Evolutionary conservation across 1,139 yeast species (phyloP), one percentile per base, ranked within the genome.

Genomic region (Yamadazyma buinensis): DNA sequence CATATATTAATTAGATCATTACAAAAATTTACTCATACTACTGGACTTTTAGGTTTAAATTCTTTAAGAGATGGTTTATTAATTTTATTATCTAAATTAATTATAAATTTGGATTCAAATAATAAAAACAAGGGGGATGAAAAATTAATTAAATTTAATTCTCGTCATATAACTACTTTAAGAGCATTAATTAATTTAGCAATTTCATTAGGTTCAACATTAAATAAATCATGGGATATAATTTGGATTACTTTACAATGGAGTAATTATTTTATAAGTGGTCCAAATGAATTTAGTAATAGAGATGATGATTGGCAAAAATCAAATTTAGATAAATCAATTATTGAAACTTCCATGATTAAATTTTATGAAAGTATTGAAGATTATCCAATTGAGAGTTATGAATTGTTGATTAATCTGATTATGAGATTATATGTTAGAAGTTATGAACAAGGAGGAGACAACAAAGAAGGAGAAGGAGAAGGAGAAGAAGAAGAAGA

Each of bases 141-240:
- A 5, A 17, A 17, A 17, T 5, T 5, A 5, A 5, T 17, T 17
- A 33, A 21, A 13, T 62, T 81, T 37, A 77, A 77, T 43, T 59
- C 83, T 0, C 64, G 94, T 35, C 83, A 87, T 49, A 70, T 84
- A 3, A 68, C 80, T n/a, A 80, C 95, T 47, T 75, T 86, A 30
- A 66, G 95, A 32, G 96, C 95, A 0, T 57, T 90, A 30, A 63
- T 81, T 3, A 84, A 86, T 41, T 63, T 92, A 30, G 90, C 92
- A 0, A 70, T 81, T 3, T 84, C 95, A 0, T 58, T 90, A 19
- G 97, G 96, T 0, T 74, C 90, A 0, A 73, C 80, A 0, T 64
- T 90, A 15, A 73, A 72, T 7, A 54, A 60, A 1, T 77, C 86
- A 20, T 92, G 97, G 97, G 57, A 60, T 14, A 71, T 78, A 19